phyloP scores from a whole-genome alignment of 139 green algal genomes.

The Bryopsis sp. region DNA sequence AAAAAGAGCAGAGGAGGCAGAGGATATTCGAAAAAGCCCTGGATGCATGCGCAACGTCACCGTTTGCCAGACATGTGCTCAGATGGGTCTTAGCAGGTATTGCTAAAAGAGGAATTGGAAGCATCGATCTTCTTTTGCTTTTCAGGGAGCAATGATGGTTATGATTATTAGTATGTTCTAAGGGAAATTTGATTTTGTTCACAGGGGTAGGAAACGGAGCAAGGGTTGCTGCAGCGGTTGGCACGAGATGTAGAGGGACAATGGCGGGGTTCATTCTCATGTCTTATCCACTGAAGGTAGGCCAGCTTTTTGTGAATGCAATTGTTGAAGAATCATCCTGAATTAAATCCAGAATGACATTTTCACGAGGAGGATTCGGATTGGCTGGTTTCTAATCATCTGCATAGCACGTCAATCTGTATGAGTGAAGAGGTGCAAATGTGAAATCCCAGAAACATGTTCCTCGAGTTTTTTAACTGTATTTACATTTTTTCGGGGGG shows the following conservation, averaged over 20 bases:
- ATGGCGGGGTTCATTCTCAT: conserved; percentile 44
- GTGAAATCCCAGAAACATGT: background rate
- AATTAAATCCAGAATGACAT: too few species aligned
- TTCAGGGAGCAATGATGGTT: conserved; percentile 7
- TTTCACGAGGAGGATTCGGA: too few species aligned
- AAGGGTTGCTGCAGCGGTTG: conserved; percentile 43
- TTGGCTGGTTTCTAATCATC: too few species aligned
- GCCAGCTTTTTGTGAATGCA: too few species aligned
- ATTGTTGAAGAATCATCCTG: too few species aligned
- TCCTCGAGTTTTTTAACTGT: background rate
- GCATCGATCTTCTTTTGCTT: background rate
- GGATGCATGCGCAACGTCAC: conserved; percentile 44
- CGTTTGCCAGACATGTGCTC: conserved; percentile 40
- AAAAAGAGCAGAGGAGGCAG: conserved; percentile 52
- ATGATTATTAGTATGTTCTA: background rate
- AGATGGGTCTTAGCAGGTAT: conserved; percentile 47
- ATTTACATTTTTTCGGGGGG: background rate
- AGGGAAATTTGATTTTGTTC: background rate
- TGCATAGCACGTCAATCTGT: too few species aligned
- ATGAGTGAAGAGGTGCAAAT: too few species aligned
- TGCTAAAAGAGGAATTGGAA: background rate
- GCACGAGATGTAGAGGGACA: conserved; percentile 19
- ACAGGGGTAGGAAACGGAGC: conserved; percentile 43
- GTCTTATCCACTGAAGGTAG: conserved; percentile 50
- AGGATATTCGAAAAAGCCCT: conserved; percentile 52